These are phyloP conservation scores for Fusarium brachygibbosum DNA, from an alignment of 2,329 filamentous ascomycete genomes.

Conservation along the genomic window DNA sequence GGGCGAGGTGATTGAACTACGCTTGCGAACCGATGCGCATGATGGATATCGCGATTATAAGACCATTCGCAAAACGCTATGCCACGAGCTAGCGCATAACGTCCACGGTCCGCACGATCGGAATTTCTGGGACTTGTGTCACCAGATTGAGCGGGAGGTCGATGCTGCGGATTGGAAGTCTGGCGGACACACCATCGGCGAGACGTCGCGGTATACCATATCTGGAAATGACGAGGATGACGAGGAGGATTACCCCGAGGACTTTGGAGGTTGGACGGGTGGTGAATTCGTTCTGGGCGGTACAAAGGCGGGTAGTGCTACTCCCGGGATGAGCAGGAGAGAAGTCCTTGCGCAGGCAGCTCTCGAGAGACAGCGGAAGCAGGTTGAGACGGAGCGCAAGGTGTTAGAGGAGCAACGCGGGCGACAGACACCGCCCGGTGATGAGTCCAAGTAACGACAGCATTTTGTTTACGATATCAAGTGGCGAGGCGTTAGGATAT, in stretches of 20 bases:
- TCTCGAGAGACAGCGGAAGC: constrained; percentile 53
- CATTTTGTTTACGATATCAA: constrained; percentile 1
- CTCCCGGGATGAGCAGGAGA: constrained; percentile 71
- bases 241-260: constrained; percentile 62
- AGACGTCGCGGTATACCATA: constrained; percentile 71
- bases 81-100: constrained; percentile 95
- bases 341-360: constrained; percentile 76
- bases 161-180: constrained; percentile 82
- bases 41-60: constrained; percentile 95
- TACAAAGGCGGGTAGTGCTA: constrained; percentile 59
- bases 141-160: constrained; percentile 89
- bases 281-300: constrained; percentile 82
- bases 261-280: constrained; percentile 82
- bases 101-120: constrained; percentile 87
- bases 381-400: constrained; percentile 52
- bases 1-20: constrained; percentile 90
- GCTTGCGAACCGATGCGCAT: constrained; percentile 91
- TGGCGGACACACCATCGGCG: constrained; percentile 75
- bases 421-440: constrained; percentile 37
- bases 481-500: constrained; percentile 28
- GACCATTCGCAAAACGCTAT: constrained; percentile 90
- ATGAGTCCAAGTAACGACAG: constrained; percentile 44
- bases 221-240: constrained; percentile 63
- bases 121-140: constrained; percentile 90
- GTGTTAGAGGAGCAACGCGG: constrained; percentile 49